Percentiles rank a stretch among this genome's conserved stretches.
These are phyloP conservation scores for Fonsecaea pedrosoi DNA, from an alignment of 2,329 filamentous ascomycete species.

Conservation along the genomic window DNA sequence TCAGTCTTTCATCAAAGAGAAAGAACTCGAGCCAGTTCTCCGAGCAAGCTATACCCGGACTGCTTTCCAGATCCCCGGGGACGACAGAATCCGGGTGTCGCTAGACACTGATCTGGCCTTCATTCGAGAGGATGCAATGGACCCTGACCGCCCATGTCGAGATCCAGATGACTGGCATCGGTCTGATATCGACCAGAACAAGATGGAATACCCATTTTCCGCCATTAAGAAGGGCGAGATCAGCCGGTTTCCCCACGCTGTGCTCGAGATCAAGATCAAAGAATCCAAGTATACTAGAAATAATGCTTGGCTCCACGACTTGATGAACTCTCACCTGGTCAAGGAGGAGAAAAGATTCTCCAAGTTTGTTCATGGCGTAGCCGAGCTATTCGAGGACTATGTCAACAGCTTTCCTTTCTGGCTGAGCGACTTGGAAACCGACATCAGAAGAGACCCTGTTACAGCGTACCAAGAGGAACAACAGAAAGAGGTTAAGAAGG, in stretches of 20 bases:
- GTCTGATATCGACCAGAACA: conserved; percentile 80
- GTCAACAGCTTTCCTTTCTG: conserved; percentile 97
- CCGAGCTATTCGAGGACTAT: conserved; percentile 90
- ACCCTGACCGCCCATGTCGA: conserved; percentile 82
- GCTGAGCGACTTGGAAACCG: conserved; percentile 87
- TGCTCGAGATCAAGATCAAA: conserved; percentile 90
- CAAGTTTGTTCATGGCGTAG: conserved; percentile 94
- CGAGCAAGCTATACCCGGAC: conserved; percentile 93
- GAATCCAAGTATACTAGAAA: conserved; percentile 69
- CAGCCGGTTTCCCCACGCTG: conserved; percentile 84
- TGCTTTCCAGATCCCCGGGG: conserved; percentile 93
- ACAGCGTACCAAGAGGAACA: conserved; percentile 91
- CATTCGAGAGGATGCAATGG: conserved; percentile 77
- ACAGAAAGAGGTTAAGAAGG: conserved; percentile 77
- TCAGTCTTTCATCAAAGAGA: conserved; percentile 77
- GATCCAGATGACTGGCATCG: conserved; percentile 91
- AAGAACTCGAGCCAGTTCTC: conserved; percentile 80
- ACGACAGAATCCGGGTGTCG: conserved; percentile 87
- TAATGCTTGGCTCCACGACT: conserved; percentile 84
- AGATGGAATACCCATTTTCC: conserved; percentile 85
- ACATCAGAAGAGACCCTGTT: conserved; percentile 92
- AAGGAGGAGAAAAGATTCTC: conserved; percentile 90
- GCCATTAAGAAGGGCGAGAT: conserved; percentile 90
- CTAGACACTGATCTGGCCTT: conserved; percentile 92
- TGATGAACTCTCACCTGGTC: conserved; percentile 91